Conservation (phyloP, 768 basidiomycete genomes). For the Phlegmacium glaucopus region DNA sequence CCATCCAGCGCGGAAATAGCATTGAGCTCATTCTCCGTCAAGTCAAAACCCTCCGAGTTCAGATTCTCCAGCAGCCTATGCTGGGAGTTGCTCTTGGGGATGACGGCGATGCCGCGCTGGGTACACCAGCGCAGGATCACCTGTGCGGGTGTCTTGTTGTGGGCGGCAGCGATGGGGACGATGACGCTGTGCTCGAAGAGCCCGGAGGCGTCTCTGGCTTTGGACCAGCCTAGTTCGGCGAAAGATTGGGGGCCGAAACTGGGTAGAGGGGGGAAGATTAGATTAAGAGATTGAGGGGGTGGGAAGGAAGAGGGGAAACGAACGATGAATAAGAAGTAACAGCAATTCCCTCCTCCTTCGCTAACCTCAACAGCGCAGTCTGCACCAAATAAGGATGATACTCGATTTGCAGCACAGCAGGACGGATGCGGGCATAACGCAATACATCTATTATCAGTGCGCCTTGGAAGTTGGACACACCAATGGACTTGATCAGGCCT, state of each 20-base stretch:
- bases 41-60: slow-evolving; percentile 35
- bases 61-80: slow-evolving; percentile 52
- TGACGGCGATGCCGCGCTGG: slow-evolving; percentile 68
- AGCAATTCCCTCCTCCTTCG: slow-evolving; percentile 53
- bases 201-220: slow-evolving; percentile 46
- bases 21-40: slow-evolving; percentile 56
- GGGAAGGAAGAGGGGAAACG: slow-evolving; percentile 17
- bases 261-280: slow-evolving; percentile 8
- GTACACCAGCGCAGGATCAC: slow-evolving; percentile 79
- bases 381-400: slow-evolving; percentile 72
- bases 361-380: slow-evolving; percentile 50
- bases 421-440: slow-evolving; percentile 73
- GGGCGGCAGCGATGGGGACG: slow-evolving; percentile 39
- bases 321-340: slow-evolving; percentile 64
- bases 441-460: slow-evolving; percentile 71
- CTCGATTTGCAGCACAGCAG: slow-evolving; percentile 68
- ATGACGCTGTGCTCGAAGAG: slow-evolving; percentile 52
- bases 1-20: slow-evolving; percentile 56
- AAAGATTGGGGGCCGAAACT: slow-evolving; percentile 37
- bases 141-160: slow-evolving; percentile 61
- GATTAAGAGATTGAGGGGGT: slow-evolving; percentile 12
- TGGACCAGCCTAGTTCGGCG: slow-evolving; percentile 63
- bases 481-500: slow-evolving; percentile 74
- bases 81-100: slow-evolving; percentile 64
- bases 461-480: slow-evolving; percentile 72